Evolutionary conservation across 805 yeast species (phyloP).

Genomic region (Zygotorulaspora florentina): DNA sequence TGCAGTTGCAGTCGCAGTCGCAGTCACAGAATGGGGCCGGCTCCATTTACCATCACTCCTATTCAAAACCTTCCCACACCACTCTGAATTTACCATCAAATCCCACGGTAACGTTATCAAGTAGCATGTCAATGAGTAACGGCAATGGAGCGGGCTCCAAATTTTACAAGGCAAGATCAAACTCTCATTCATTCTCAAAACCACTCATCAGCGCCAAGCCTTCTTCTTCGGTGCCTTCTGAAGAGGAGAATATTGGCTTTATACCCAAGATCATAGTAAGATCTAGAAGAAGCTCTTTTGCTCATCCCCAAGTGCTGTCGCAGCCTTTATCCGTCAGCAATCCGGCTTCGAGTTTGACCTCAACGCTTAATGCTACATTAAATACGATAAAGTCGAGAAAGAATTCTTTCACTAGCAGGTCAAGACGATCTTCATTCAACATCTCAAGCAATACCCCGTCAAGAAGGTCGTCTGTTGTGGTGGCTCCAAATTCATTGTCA

Average conservation of each 20-base stretch:
- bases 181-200: constrained; percentile 25
- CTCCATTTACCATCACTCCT: neutral
- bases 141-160: constrained; percentile 19
- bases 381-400: constrained; percentile 30
- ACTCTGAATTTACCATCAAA: neutral
- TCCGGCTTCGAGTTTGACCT: constrained; percentile 15
- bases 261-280: constrained; percentile 36
- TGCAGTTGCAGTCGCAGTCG: neutral
- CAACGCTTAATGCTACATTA: constrained; percentile 24
- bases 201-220: constrained; percentile 11
- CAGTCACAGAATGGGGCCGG: neutral
- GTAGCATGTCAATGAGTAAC: constrained; percentile 1
- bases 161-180: constrained; percentile 29
- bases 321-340: constrained; percentile 11
- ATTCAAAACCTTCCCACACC: neutral
- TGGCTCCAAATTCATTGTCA: constrained; percentile 25
- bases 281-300: constrained; percentile 33
- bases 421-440: constrained; percentile 33
- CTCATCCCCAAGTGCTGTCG: constrained; percentile 12
- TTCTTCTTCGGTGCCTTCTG: constrained; percentile 8
- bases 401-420: constrained; percentile 30
- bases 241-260: constrained; percentile 33
- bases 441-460: constrained; percentile 25
- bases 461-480: constrained; percentile 29
- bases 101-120: neutral